Evolutionary conservation across 2,329 filamentous ascomycete species (phyloP), one percentile per base, ranked within the genome.

Genomic region (Dryadomyces quercivorus): DNA sequence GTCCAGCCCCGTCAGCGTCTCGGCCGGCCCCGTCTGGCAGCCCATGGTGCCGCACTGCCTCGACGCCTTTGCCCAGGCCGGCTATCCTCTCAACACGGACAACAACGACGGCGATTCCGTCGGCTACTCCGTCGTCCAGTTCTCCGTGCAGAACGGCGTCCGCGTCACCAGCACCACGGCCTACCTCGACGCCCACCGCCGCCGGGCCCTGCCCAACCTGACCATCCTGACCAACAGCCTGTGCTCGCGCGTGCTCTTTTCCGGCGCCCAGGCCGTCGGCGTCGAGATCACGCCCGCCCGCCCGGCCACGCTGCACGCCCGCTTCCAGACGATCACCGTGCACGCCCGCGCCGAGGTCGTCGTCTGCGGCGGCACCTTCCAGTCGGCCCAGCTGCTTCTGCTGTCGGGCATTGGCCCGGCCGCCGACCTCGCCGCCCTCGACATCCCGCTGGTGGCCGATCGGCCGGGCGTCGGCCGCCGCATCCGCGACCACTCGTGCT

Each of bases 321-420:
- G 13, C 18, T 5, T 22, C 12, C 26, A 38, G 16, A 22, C 4
- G 15, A 15, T 34, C 10, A 22, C 15, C 5, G 51, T 31, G 9
- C 7, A 3, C 2, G 18, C 26, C 18, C n/a, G 43, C 15, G 1
- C 18, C 7, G 73, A 76, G 55, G 66, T 76, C 3, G 68, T 75
- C 26, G 48, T 76, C 5, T 64, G 66, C 1, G 70, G 69, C 6
- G 73, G 73, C 2, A 61, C 67, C 1, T 65, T 75, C 56, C 67
- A 72, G 52, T 67, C 68, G 0, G 71, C 74, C 4, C 65, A 69
- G 18, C 60, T 76, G 31, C 65, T 76, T 5, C 68, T 75, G 58
- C 63, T 72, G 7, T 73, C 70, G 2, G 76, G 76, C 1, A 55
- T 71, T 38, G 76, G 76, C 0, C 74, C 74, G 0, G 63, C 64